phyloP scores from a whole-genome alignment of 225 moss, liverwort and hornwort species.

The Anthoceros angustus region DNA sequence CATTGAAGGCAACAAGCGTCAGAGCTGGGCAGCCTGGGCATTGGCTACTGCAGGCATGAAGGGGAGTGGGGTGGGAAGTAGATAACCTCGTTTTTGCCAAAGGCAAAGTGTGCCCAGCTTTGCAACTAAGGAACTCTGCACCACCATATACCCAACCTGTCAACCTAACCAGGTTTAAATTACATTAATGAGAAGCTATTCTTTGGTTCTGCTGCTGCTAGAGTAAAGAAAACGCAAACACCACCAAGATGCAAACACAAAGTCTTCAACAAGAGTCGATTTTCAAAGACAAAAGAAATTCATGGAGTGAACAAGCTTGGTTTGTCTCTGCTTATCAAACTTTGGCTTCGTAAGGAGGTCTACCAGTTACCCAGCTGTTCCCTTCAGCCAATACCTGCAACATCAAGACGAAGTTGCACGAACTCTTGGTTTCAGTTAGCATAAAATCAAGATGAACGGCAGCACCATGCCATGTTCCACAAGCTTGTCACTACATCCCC shows the following conservation, averaged over 20 bases:
- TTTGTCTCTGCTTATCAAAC: conserved; percentile 71
- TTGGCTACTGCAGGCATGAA: not conserved
- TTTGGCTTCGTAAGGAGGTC: conserved; percentile 80
- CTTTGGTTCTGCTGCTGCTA: not conserved
- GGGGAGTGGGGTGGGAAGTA: not conserved
- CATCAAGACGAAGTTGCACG: not conserved
- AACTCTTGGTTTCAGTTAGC: not conserved
- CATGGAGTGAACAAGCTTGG: too few species aligned
- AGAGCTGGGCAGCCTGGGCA: not conserved
- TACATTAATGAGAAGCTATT: too few species aligned
- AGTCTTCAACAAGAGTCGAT: not conserved
- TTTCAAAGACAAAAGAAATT: too few species aligned
- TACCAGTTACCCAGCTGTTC: conserved; percentile 91
- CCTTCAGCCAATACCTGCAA: conserved; percentile 63
- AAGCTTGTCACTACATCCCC: too few species aligned
- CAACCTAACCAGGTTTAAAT: conserved; percentile 27
- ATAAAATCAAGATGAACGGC: conserved; percentile 7
- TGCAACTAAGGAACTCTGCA: conserved; percentile 42
- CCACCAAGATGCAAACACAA: conserved; percentile 2
- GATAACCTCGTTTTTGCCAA: conserved; percentile 73
- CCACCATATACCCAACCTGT: conserved; percentile 46
- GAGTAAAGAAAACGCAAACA: not conserved
- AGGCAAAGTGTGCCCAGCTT: conserved; percentile 51
- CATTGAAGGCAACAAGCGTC: not conserved
- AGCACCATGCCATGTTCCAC: too few species aligned